Evolutionary conservation across 306 rosid genomes (phyloP).

Genomic region (Pyrus communis): DNA sequence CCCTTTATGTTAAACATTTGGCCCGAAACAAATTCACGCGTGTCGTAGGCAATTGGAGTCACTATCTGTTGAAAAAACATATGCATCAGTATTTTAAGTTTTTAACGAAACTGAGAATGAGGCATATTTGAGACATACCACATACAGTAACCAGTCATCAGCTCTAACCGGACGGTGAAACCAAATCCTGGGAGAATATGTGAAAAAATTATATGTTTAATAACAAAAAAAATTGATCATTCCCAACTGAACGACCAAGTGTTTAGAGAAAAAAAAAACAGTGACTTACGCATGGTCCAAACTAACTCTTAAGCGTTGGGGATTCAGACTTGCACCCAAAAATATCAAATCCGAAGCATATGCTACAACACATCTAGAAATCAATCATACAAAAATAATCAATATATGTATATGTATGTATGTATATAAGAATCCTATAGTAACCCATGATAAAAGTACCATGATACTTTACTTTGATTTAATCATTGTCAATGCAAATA

Average conservation of each 20-base stretch:
- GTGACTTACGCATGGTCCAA: slow-evolving; percentile 90
- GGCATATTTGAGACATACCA: slow-evolving; percentile 38
- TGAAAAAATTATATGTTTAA: slow-evolving; percentile 3
- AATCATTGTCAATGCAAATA: not conserved
- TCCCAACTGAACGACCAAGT: too few relatives aligned
- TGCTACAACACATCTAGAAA: slow-evolving; percentile 87
- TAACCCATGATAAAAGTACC: not conserved
- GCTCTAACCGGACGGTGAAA: slow-evolving; percentile 85
- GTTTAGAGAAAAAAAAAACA: not conserved
- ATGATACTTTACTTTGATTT: not conserved
- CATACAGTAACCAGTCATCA: slow-evolving; percentile 83
- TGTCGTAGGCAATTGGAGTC: slow-evolving; percentile 47
- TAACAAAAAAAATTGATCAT: not conserved
- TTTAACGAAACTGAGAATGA: not conserved
- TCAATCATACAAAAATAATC: slow-evolving; percentile 3
- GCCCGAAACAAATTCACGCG: slow-evolving; percentile 64
- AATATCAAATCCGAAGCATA: slow-evolving; percentile 81
- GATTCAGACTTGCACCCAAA: slow-evolving; percentile 65
- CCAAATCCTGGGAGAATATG: slow-evolving; percentile 59
- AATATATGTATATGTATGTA: not conserved
- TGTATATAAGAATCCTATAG: not conserved
- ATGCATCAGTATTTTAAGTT: slow-evolving; percentile 15
- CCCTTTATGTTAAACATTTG: slow-evolving; percentile 80
- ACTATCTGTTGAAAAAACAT: slow-evolving; percentile 35
- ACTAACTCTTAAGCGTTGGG: slow-evolving; percentile 71